phyloP scores from a whole-genome alignment of 257 asterid genomes.

The Solanum piurae region DNA sequence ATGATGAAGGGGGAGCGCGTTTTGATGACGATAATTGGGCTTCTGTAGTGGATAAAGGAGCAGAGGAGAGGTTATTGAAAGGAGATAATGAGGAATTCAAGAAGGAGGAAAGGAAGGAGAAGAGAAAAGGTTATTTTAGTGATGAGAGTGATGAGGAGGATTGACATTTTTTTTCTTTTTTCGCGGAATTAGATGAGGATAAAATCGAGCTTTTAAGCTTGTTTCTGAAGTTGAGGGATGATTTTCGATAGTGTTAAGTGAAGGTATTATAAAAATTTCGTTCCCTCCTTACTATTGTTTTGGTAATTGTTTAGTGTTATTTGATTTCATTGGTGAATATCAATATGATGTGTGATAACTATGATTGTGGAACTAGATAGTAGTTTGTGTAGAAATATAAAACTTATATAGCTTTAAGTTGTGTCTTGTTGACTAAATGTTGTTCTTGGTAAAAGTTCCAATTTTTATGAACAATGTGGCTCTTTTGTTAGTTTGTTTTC shows the following conservation, averaged over 20 bases:
- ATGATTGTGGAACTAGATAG: background rate
- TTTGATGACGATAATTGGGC: slow-evolving; percentile 87
- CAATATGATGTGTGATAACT: background rate
- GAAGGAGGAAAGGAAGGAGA: slow-evolving; percentile 34
- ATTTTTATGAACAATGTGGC: background rate
- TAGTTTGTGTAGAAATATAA: background rate
- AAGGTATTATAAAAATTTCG: background rate
- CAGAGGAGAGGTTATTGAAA: slow-evolving; percentile 48
- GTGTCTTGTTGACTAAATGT: background rate
- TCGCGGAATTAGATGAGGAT: background rate
- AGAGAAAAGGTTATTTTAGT: slow-evolving; percentile 83
- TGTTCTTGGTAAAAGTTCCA: background rate
- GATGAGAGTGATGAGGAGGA: slow-evolving; percentile 93
- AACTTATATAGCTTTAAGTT: background rate
- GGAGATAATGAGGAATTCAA: slow-evolving; percentile 23
- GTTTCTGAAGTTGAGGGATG: background rate
- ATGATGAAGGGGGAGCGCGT: slow-evolving; percentile 32
- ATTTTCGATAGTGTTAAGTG: background rate
- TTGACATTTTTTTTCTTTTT: background rate
- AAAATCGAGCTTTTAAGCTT: background rate
- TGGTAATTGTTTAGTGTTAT: background rate
- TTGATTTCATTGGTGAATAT: background rate
- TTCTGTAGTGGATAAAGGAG: slow-evolving; percentile 76
- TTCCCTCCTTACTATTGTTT: too few relatives aligned
- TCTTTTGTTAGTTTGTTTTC: background rate